Base-by-base conservation (phyloP, 345 rosid genomes). In the Salix caprea region DNA sequence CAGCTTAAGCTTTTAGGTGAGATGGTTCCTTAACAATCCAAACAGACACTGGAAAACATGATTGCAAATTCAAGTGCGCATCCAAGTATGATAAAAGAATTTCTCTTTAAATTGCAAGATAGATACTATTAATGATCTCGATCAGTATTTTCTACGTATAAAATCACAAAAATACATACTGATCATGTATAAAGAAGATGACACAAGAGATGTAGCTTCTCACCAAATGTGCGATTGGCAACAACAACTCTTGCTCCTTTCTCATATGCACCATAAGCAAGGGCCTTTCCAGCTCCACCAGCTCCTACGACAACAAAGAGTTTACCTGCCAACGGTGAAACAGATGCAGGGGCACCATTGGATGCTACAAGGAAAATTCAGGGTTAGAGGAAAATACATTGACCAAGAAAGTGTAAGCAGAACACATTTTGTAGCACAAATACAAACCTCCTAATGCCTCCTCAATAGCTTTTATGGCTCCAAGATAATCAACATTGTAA, bases 221-320 rank as follows among this genome's bases (percentile, higher is more conserved):
- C 76, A 87, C 93, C 88, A 24, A 79, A 87, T 42, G 91, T 84
- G 46, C 89, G 84, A 70, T 88, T 87, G 65, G 88, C 93, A 73
- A 88, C 88, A 24, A 87, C 88, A 12, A 88, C 90, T 79, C 90
- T 83, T 15, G 91, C 91, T 65, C 91, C 90, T 80, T 87, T 90
- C 82, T 86, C 85, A 19, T 88, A 77, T 58, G 79, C 91, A 78
- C 89, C 89, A 72, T 85, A 88, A 71, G 94, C 89, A 76, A 90
- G 88, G 50, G 90, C 94, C 76, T 88, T 88, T 48, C 91, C 93
- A 56, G 91, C 89, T 50, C 90, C 93, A 76, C 93, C 91, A 40
- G 91, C 93, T 74, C 93, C 94, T 74, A 90, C 78, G 65, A 88
- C 86, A 26, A 88, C 90, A 80, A 90, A 87, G 15, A 87, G 82